Base-by-base conservation (phyloP, 2,329 filamentous ascomycete genomes). In the Sporothrix inflata region DNA sequence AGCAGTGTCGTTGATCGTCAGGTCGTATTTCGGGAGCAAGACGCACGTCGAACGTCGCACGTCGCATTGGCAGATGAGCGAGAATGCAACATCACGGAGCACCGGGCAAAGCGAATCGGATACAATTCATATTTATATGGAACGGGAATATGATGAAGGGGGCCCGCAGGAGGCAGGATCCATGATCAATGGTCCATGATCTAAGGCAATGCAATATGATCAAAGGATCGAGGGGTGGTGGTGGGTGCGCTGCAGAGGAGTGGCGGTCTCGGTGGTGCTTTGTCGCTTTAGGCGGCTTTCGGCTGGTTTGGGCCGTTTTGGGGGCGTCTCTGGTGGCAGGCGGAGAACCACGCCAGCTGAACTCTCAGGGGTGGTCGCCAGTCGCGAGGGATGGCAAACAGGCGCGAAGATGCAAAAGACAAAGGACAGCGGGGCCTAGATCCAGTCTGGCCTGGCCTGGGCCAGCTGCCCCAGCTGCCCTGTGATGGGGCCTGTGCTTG, bases 51-150 rank as follows among this genome's bases (percentile, higher is more conserved):
- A 47, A 47, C 3, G 45, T 19, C 40, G 45, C 45, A 38, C 42
- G 65, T 68, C 45, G 65, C 27, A 53, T 51, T 68, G 65, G 65
- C 24, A n/a, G 67, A n/a, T 42, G 51, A 57, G 67, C 65, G 65
- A 67, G 16, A 34, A 51, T 67, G 30, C 65, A 67, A 67, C 65
- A 40, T 49, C 65, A 67, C 65, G 65, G 65, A 51, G 45, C 45
- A 30, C 40, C 60, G 60, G 60, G n/a, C n/a, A 66, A 40, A 38
- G 49, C 38, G 47, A 21, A 40, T n/a, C 42, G 42, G 42, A 65
- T 14, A 16, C 19, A 34, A 8, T 4, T 30, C 24, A 24, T 9
- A 51, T 34, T 19, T 47, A 47, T 47, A 30, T 30, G 53, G 27
- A 57, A 34, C 30, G 30, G 30, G 30, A 34, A 34, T 34, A 34